These are phyloP conservation scores for Miscanthus lutarioriparius DNA, from an alignment of 176 grass and related monocot species.

Conservation along the genomic window DNA sequence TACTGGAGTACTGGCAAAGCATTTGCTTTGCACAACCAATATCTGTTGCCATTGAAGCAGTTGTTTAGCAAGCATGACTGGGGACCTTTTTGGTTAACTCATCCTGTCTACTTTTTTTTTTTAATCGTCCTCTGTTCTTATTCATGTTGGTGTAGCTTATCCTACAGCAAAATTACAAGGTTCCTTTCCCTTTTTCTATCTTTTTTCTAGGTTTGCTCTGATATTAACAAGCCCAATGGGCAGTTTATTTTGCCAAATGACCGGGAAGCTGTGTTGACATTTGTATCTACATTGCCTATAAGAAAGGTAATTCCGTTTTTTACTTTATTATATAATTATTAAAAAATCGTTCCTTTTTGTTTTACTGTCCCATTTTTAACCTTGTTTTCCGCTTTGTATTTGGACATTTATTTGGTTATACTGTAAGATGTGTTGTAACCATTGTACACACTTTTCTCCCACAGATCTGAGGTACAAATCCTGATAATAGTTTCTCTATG, in stretches of 20 bases:
- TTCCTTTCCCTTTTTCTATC: not conserved
- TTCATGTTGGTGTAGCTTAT: not conserved
- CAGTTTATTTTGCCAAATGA: constrained; percentile 91
- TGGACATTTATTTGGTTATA: constrained; percentile 17
- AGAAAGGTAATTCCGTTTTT: constrained; percentile 62
- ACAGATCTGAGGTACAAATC: not conserved
- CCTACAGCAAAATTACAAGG: not conserved
- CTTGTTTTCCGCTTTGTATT: not conserved
- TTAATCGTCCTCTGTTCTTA: not conserved
- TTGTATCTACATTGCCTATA: constrained; percentile 90
- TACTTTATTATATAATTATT: not conserved
- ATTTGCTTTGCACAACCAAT: not conserved
- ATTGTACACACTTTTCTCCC: not conserved
- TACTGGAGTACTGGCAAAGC: constrained; percentile 3
- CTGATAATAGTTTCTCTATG: constrained; percentile 11
- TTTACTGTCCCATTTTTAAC: not conserved
- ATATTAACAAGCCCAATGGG: constrained; percentile 99
- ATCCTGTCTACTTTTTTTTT: not conserved
- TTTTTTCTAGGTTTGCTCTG: constrained; percentile 86
- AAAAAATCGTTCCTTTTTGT: constrained; percentile 5
- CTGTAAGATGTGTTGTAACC: not conserved
- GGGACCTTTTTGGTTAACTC: not conserved
- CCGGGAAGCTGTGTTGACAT: constrained; percentile 65
- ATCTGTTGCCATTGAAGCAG: not conserved
- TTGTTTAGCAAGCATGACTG: not conserved